A percentile compares a stretch with the other conserved stretches of the same genome.
These are phyloP conservation scores for Uronychia setigera DNA, from an alignment of 73 alveolate genomes.

Conservation along the genomic window DNA sequence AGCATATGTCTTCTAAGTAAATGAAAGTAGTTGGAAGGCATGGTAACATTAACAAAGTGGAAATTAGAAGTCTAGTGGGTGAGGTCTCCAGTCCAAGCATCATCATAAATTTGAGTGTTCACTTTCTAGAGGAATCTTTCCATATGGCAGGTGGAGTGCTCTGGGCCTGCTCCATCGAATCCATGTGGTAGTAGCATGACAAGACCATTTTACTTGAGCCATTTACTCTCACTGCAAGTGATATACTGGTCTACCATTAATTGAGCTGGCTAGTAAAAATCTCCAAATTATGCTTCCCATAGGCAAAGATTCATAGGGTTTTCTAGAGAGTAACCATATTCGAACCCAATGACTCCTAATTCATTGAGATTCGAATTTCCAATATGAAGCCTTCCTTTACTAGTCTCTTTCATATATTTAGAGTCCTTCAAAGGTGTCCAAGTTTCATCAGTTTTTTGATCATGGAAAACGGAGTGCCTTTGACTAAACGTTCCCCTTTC, in stretches of 20 bases:
- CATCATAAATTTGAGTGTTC: conserved; percentile 54
- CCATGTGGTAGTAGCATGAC: conserved; percentile 90
- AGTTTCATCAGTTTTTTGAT: conserved; percentile 53
- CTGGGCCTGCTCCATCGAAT: conserved; percentile 94
- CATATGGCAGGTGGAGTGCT: conserved; percentile 87
- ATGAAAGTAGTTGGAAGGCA: conserved; percentile 87
- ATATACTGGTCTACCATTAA: conserved; percentile 88
- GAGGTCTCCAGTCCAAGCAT: conserved; percentile 38
- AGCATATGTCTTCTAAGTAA: conserved; percentile 86
- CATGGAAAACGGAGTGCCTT: conserved; percentile 77
- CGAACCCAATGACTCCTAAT: conserved; percentile 92
- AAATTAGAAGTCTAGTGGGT: conserved; percentile 72
- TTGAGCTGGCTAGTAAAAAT: conserved; percentile 96
- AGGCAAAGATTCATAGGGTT: conserved; percentile 79
- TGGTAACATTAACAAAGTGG: conserved; percentile 68
- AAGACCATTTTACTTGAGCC: conserved; percentile 82
- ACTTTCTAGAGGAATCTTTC: conserved; percentile 81
- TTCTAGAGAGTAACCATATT: conserved; percentile 92
- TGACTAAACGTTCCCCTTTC: conserved; percentile 89
- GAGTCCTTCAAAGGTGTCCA: conserved; percentile 60
- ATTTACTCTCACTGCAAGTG: conserved; percentile 89
- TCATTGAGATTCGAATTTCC: conserved; percentile 74
- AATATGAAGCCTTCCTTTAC: conserved; percentile 52
- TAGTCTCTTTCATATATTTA: conserved; percentile 29
- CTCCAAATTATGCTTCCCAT: conserved; percentile 98